Base-by-base conservation (phyloP, 2,329 filamentous ascomycete species). In the Nemania bipapillata region DNA sequence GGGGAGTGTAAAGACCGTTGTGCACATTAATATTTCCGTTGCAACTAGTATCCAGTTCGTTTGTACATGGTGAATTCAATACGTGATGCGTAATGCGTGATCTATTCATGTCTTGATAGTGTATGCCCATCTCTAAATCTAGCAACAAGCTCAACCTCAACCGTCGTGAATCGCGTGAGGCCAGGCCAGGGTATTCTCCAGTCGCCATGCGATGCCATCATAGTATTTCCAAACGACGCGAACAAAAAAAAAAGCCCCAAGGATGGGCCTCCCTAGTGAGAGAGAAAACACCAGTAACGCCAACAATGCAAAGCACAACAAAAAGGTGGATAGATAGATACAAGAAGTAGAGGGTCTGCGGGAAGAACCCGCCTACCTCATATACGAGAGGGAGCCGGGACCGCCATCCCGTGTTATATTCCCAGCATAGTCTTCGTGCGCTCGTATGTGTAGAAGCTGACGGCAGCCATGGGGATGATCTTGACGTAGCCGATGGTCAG, bases 401-500 rank as follows among this genome's bases (percentile, higher is more conserved):
- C 22, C 45, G 7, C n/a, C 45, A 17, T 42, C n/a, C 6, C 37
- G 11, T 26, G 5, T 76, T 83, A 92, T 76, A 94, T 92, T 49
- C 89, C 89, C 72, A 94, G 81, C 72, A 84, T 81, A 52, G 82
- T 85, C 83, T 91, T 91, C 73, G 86, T 81, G 68, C 89, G 84
- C 79, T 91, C 89, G 74, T 91, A 91, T 17, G 87, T 88, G 76
- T 87, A 91, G 77, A 91, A 91, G 73, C 84, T 86, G 62, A 87
- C 84, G 12, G 96, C 96, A 30, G 83, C 89, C 92, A 99, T 91
- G 3, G 96, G 96, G 70, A 97, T 86, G 59, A 98, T 89, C 83
- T 99, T 99, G 77, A 94, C 88, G 80, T 98, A 99, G 7, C 96
- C 96, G 80, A 99, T 97, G 1, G 92, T 93, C 78, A 99, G 82